These are phyloP conservation scores for Populus hybrid DNA, from an alignment of 441 rosid genomes.

Conservation along the genomic window DNA sequence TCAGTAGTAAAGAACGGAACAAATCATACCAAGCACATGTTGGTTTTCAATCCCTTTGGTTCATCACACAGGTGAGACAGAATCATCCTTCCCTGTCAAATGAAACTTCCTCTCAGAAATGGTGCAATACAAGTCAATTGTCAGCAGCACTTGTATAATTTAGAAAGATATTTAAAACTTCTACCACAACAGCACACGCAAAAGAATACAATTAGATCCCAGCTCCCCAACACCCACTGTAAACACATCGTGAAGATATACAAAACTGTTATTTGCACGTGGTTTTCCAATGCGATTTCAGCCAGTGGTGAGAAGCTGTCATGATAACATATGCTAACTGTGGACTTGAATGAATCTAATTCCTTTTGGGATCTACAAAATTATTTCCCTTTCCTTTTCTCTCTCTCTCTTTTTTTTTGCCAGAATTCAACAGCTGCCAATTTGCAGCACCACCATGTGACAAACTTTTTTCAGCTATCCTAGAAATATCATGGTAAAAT, in stretches of 20 bases:
- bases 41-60: slow-evolving; percentile 95
- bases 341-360: background rate
- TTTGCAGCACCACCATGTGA: background rate
- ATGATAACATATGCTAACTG: background rate
- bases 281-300: background rate
- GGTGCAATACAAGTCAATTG: background rate
- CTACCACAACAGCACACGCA: background rate
- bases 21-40: slow-evolving; percentile 86
- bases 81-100: slow-evolving; percentile 94
- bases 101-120: slow-evolving; percentile 25
- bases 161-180: background rate
- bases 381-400: background rate
- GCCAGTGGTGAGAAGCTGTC: background rate
- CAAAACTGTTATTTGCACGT: background rate
- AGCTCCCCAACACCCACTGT: background rate
- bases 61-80: slow-evolving; percentile 97
- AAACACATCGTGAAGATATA: no score
- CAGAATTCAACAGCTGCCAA: no score
- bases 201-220: background rate
- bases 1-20: background rate
- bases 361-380: background rate
- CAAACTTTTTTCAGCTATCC: background rate
- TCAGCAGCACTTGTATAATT: background rate
- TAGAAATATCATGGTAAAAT: background rate
- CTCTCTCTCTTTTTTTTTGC: background rate